Percentiles rank a stretch among this genome's conserved stretches.
phyloP scores from a whole-genome alignment of 495 filamentous ascomycete species.

The Pseudoneurospora amorphoporcata region DNA sequence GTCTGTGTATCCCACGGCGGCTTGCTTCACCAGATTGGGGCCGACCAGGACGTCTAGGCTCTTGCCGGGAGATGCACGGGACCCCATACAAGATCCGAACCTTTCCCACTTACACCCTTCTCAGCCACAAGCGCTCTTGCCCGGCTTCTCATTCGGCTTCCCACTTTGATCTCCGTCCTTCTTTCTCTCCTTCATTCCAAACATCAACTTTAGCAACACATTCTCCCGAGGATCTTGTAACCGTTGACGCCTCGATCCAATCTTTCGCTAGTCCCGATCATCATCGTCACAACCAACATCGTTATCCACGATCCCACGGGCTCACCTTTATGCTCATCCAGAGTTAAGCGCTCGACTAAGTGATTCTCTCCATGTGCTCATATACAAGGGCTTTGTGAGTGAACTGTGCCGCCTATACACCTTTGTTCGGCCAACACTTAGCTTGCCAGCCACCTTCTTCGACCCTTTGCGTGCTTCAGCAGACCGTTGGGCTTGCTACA shows the following conservation, averaged over 20 bases:
- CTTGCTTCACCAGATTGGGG: constrained; percentile 16
- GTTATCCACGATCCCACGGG: not conserved
- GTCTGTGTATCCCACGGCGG: constrained; percentile 17
- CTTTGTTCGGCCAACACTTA: constrained; percentile 29
- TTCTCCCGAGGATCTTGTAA: not conserved
- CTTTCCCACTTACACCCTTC: not conserved
- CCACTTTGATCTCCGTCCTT: constrained; percentile 3
- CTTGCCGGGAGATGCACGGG: constrained; percentile 8
- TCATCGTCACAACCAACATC: not conserved
- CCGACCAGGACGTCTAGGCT: constrained; percentile 19
- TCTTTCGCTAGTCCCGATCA: not conserved
- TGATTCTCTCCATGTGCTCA: not conserved
- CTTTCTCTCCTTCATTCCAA: not conserved
- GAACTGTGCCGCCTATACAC: constrained; percentile 25
- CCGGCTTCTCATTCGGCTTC: constrained; percentile 7
- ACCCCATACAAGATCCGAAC: constrained; percentile 13
- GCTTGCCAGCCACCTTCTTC: constrained; percentile 15
- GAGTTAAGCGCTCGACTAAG: not conserved
- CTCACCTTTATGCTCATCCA: not conserved
- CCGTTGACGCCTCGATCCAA: not conserved
- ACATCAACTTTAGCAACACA: not conserved
- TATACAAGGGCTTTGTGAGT: constrained; percentile 6
- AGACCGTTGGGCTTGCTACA: constrained; percentile 1
- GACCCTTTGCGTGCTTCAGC: constrained; percentile 8
- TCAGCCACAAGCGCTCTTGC: not conserved